phyloP scores from a whole-genome alignment of 768 basidiomycete species.

The Jaapia argillacea region DNA sequence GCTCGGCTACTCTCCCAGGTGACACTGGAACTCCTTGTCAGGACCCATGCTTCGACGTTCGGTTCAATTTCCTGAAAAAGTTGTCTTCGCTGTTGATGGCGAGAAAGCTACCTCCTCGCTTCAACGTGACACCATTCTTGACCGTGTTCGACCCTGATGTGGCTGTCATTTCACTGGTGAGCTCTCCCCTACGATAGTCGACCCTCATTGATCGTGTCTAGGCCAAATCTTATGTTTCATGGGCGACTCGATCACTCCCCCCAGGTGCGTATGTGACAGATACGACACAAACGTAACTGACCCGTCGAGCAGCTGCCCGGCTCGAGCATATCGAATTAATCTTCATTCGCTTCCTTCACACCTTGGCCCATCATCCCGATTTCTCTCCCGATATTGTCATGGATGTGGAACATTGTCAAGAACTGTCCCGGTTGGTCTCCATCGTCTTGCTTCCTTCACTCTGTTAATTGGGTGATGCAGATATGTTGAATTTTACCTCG shows the following conservation, averaged over 20 bases:
- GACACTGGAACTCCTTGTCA: too few species aligned
- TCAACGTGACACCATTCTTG: conserved; percentile 81
- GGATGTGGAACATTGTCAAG: conserved; percentile 31
- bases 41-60: conserved; percentile 87
- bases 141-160: conserved; percentile 85
- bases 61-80: conserved; percentile 69
- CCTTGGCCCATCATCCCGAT: conserved; percentile 93
- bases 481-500: conserved; percentile 84
- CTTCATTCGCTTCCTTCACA: conserved; percentile 78
- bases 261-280: conserved; percentile 24
- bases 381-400: conserved; percentile 77
- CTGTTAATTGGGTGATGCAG: conserved; percentile 25
- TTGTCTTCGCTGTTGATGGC: conserved; percentile 51
- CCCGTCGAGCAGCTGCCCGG: conserved; percentile 30
- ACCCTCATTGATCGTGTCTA: conserved; percentile 15
- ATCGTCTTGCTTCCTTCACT: too few species aligned
- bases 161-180: conserved; percentile 63
- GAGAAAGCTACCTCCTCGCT: conserved; percentile 58
- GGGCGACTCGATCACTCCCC: conserved; percentile 34
- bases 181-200: conserved; percentile 10
- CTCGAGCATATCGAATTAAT: conserved; percentile 70
- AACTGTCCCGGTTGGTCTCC: not conserved
- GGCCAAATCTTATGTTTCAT: conserved; percentile 49
- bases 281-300: too few species aligned
- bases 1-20: too few species aligned